phyloP scores from a whole-genome alignment of 768 basidiomycete species.

The Jaapia argillacea region DNA sequence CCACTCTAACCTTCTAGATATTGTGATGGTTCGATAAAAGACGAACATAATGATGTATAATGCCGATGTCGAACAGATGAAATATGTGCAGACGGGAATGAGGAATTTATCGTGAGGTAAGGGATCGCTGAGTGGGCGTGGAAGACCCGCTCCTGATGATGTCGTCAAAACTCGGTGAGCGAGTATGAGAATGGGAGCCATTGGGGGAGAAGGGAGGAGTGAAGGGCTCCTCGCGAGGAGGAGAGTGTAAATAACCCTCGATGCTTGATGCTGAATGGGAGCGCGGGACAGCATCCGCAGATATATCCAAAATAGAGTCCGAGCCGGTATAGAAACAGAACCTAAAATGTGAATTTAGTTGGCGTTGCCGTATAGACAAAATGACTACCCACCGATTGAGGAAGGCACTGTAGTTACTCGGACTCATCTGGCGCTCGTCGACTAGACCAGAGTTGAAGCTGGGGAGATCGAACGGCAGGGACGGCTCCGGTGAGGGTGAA shows the following conservation, averaged over 20 bases:
- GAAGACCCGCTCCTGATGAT: constrained; percentile 16
- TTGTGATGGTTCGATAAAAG: no score
- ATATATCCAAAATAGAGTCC: constrained; percentile 23
- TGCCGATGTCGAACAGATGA: no score
- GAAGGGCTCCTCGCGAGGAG: constrained; percentile 20
- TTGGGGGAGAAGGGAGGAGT: constrained; percentile 13
- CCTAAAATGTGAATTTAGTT: constrained; percentile 23
- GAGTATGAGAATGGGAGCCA: constrained; percentile 12
- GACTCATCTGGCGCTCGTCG: constrained; percentile 6
- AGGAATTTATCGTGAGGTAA: no score
- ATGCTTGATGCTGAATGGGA: constrained; percentile 45
- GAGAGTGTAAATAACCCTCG: constrained; percentile 35
- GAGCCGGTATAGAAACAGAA: constrained; percentile 78
- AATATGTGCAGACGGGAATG: no score
- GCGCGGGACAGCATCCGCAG: constrained; percentile 21
- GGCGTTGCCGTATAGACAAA: background rate
- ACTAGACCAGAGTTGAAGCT: constrained; percentile 6
- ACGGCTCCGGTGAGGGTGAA: constrained; percentile 1
- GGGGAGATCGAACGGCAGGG: background rate
- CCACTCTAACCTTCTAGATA: no score
- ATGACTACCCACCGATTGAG: constrained; percentile 44
- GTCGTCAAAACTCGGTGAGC: constrained; percentile 21
- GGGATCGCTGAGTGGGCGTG: no score
- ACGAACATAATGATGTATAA: no score
- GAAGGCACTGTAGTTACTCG: constrained; percentile 44